Evolutionary conservation across 257 asterid species (phyloP).

Genomic region (Petunia secreta): DNA sequence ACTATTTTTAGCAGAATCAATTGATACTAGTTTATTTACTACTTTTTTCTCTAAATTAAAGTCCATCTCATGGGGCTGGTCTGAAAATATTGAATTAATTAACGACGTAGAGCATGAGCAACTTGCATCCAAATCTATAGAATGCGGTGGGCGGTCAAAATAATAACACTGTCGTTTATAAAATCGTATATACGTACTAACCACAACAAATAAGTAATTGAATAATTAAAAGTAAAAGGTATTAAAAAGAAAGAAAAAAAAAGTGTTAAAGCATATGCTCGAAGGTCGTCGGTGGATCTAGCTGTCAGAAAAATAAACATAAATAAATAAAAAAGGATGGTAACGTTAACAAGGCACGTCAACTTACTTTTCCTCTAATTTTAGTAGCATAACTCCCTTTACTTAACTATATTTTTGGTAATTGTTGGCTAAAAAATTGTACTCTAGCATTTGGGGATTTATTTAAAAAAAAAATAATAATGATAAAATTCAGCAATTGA

Average conservation of each 20-base stretch:
- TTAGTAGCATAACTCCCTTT: neutral
- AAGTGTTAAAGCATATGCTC: constrained; percentile 26
- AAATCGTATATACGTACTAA: neutral
- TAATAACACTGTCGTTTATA: neutral
- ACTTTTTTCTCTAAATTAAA: too few species aligned
- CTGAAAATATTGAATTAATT: too few species aligned
- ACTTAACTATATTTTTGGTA: neutral
- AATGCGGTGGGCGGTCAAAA: neutral
- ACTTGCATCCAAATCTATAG: neutral
- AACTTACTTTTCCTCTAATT: neutral
- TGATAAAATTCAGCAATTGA: too few species aligned
- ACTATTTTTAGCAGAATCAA: too few species aligned
- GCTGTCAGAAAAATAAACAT: neutral
- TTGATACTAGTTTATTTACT: too few species aligned
- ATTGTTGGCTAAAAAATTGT: neutral
- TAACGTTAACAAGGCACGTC: neutral
- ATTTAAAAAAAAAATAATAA: too few species aligned
- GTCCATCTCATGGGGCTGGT: neutral
- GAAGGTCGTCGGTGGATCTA: constrained; percentile 38
- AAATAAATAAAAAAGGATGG: neutral
- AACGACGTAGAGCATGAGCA: neutral
- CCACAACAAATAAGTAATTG: neutral
- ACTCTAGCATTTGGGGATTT: neutral
- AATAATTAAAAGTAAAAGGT: constrained; percentile 19
- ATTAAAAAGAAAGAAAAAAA: constrained; percentile 1